Conservation (phyloP, 2,329 filamentous ascomycete genomes). For the Pestalotiopsis sp. region DNA sequence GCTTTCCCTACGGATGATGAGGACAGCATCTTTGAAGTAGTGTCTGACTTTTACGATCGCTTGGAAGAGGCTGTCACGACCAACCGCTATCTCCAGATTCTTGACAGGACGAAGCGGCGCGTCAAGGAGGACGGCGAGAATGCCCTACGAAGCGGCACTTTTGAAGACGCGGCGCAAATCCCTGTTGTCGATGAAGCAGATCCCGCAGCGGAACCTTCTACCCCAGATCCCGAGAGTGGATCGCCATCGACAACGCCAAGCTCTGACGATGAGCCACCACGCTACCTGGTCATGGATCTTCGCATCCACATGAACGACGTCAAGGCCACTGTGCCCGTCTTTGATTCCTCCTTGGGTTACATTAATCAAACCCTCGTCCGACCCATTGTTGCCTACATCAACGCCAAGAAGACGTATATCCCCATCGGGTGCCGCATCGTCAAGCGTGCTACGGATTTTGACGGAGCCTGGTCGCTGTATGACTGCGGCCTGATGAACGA, state of each 20-base stretch:
- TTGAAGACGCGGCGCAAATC: conserved; percentile 11
- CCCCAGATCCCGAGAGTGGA: not conserved
- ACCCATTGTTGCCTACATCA: conserved; percentile 98
- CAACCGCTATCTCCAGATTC: conserved; percentile 66
- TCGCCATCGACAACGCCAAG: conserved; percentile 7
- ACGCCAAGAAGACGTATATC: conserved; percentile 92
- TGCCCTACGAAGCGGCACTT: conserved; percentile 16
- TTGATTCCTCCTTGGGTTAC: conserved; percentile 89
- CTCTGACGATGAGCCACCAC: conserved; percentile 59
- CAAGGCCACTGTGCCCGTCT: conserved; percentile 88
- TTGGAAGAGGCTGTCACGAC: conserved; percentile 89
- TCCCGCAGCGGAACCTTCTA: conserved; percentile 13
- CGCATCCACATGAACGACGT: conserved; percentile 96
- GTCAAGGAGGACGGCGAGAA: conserved; percentile 24
- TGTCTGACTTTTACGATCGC: conserved; percentile 96
- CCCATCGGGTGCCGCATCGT: conserved; percentile 94
- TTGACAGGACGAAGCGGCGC: conserved; percentile 49
- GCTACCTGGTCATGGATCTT: conserved; percentile 91
- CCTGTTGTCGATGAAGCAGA: conserved; percentile 18
- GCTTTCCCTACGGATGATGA: conserved; percentile 90
- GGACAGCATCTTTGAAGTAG: conserved; percentile 88
- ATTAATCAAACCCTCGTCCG: conserved; percentile 94
- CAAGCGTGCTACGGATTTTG: conserved; percentile 86
- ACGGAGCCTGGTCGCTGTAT: conserved; percentile 92
- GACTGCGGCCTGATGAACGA: conserved; percentile 96